Evolutionary conservation across 176 grass and related monocot species (phyloP).

Genomic region (Cenchrus americanus): DNA sequence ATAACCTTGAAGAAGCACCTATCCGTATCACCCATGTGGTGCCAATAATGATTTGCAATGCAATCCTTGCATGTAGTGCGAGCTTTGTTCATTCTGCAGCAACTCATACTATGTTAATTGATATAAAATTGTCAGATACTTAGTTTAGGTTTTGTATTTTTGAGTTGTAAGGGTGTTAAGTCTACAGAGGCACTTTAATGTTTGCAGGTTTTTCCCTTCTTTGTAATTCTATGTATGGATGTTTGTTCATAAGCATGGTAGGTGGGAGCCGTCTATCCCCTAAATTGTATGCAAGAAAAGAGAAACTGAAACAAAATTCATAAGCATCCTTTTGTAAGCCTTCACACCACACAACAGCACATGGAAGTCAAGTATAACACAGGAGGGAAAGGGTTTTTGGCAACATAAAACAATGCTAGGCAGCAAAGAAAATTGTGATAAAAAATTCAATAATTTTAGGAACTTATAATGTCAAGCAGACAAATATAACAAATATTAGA

Average conservation of each 20-base stretch:
- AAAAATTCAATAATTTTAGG: background rate
- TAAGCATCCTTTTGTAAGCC: background rate
- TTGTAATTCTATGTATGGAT: background rate
- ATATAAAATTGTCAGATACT: background rate
- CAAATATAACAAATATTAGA: background rate
- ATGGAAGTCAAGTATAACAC: background rate
- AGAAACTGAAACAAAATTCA: background rate
- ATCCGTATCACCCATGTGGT: conserved; percentile 19
- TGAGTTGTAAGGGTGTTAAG: too few relatives aligned
- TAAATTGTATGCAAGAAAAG: background rate
- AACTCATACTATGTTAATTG: background rate
- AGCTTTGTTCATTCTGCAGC: conserved; percentile 27
- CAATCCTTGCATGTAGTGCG: conserved; percentile 6
- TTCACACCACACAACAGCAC: background rate
- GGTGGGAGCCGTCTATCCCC: background rate
- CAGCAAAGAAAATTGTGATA: background rate
- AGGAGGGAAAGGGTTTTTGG: background rate
- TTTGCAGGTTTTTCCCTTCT: background rate
- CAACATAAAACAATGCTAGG: background rate
- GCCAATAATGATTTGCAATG: conserved; percentile 27
- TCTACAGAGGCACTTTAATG: background rate
- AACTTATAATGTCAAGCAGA: background rate
- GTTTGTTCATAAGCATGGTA: background rate
- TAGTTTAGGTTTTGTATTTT: background rate
- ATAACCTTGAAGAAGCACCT: conserved; percentile 47